A percentile compares a stretch with the other conserved stretches of the same genome.
Conservation (phyloP, 176 grass and related monocot genomes). For the Hordeum vulgare region DNA sequence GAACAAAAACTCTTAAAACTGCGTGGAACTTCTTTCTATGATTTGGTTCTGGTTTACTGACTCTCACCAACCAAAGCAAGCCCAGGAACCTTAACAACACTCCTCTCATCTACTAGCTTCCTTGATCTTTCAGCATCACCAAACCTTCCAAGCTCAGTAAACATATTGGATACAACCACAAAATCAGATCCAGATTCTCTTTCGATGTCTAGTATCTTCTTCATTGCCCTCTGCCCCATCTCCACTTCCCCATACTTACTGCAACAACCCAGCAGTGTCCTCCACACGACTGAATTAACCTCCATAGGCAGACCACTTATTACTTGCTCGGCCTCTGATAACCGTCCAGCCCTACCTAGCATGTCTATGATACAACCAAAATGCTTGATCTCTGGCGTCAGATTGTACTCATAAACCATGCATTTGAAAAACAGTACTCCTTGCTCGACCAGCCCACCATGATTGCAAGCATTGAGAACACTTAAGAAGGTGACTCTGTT, state of each 20-base stretch:
- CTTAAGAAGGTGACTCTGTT: slow-evolving; percentile 60
- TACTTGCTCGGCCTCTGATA: slow-evolving; percentile 53
- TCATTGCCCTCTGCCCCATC: slow-evolving; percentile 57
- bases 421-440: slow-evolving; percentile 48
- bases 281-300: slow-evolving; percentile 58
- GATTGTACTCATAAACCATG: slow-evolving; percentile 55
- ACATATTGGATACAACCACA: slow-evolving; percentile 57
- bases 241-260: slow-evolving; percentile 66
- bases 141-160: slow-evolving; percentile 53
- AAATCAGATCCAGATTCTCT: slow-evolving; percentile 51
- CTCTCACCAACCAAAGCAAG: slow-evolving; percentile 40
- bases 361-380: slow-evolving; percentile 72
- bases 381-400: slow-evolving; percentile 60
- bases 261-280: slow-evolving; percentile 57
- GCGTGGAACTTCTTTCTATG: background rate
- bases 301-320: slow-evolving; percentile 43
- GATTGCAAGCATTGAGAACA: slow-evolving; percentile 54
- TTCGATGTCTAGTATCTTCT: slow-evolving; percentile 50
- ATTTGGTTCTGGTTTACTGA: slow-evolving; percentile 10
- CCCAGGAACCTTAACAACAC: slow-evolving; percentile 44
- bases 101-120: slow-evolving; percentile 39
- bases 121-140: slow-evolving; percentile 48
- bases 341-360: slow-evolving; percentile 58
- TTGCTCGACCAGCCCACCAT: slow-evolving; percentile 65
- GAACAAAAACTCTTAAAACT: background rate